phyloP scores from a whole-genome alignment of 1,284 basidiomycete genomes.

The Sanguinoderma infundibulare region DNA sequence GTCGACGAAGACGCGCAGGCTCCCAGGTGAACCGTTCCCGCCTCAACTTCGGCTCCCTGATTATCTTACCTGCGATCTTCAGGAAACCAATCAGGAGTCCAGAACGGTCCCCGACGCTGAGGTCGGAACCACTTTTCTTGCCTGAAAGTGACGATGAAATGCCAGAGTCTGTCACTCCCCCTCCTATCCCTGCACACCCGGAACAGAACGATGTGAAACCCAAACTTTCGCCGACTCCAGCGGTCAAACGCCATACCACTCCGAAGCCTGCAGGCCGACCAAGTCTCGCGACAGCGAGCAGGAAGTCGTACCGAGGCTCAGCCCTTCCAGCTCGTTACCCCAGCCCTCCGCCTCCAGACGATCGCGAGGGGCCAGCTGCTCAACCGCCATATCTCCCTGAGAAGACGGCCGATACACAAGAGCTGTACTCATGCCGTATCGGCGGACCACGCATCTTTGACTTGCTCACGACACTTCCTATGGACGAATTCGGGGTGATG shows the following conservation, averaged over 20 bases:
- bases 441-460: slow-evolving; percentile 68
- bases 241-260: neutral
- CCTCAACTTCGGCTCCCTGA: neutral
- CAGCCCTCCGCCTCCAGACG: slow-evolving; percentile 45
- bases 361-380: slow-evolving; percentile 57
- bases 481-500: slow-evolving; percentile 64
- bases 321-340: slow-evolving; percentile 37
- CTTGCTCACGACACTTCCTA: slow-evolving; percentile 57
- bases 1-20: neutral
- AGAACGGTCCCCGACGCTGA: neutral
- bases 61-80: neutral
- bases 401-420: slow-evolving; percentile 47
- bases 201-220: slow-evolving; percentile 6
- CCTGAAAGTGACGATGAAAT: slow-evolving; percentile 11
- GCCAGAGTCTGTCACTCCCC: neutral
- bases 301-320: slow-evolving; percentile 18
- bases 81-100: neutral
- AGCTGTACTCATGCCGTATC: slow-evolving; percentile 59
- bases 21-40: neutral
- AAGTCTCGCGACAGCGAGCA: neutral
- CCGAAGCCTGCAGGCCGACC: neutral
- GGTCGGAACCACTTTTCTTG: slow-evolving; percentile 6
- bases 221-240: neutral
- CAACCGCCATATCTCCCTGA: slow-evolving; percentile 57
- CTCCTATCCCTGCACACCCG: neutral